These are phyloP conservation scores for Moelleriella libera DNA, from an alignment of 2,329 filamentous ascomycete genomes.

Conservation along the genomic window DNA sequence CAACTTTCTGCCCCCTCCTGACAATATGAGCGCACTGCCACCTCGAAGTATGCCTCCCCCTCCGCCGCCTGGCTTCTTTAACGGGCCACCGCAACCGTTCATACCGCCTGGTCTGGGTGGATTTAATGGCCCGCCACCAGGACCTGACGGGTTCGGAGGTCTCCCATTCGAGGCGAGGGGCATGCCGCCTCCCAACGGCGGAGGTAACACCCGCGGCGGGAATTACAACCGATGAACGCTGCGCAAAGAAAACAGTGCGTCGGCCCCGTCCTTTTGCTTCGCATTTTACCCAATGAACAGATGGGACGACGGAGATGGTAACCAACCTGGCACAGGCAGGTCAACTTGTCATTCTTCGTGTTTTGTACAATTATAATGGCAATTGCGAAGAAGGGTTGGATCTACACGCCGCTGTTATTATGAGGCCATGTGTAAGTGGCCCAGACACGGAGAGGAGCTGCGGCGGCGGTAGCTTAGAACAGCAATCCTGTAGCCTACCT, in stretches of 20 bases:
- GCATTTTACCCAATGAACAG: neutral
- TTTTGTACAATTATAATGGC: no score
- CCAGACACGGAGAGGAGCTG: no score
- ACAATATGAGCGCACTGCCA: slow-evolving; percentile 33
- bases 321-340: no score
- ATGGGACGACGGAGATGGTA: no score
- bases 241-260: neutral
- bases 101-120: slow-evolving; percentile 40
- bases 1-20: slow-evolving; percentile 40
- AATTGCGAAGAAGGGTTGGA: no score
- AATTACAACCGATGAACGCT: slow-evolving; percentile 15
- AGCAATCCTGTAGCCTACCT: no score
- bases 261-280: neutral
- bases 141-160: slow-evolving; percentile 31
- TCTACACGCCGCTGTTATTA: no score
- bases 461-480: no score
- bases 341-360: no score
- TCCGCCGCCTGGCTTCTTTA: slow-evolving; percentile 45
- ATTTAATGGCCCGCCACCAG: slow-evolving; percentile 36
- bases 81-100: slow-evolving; percentile 35
- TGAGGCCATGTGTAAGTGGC: no score
- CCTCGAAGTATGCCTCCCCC: slow-evolving; percentile 35
- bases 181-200: slow-evolving; percentile 33
- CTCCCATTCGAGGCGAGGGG: slow-evolving; percentile 39
- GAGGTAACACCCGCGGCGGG: slow-evolving; percentile 23